Conservation (phyloP, 164 flowering plant genomes). For the Sextonia rubra region DNA sequence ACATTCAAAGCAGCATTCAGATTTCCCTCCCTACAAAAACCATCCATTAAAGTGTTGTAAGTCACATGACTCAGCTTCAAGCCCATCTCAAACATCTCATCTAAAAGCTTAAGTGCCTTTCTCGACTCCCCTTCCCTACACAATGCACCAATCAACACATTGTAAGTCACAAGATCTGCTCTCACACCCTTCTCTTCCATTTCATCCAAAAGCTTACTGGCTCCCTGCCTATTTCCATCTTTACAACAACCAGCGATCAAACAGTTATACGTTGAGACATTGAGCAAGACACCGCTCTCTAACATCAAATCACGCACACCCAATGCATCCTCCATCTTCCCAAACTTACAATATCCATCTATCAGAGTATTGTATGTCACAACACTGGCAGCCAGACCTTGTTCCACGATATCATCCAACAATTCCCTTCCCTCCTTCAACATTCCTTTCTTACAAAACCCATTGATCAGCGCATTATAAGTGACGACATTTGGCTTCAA, state of each 20-base stretch:
- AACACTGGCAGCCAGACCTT: slow-evolving; percentile 14
- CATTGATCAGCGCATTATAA: slow-evolving; percentile 24
- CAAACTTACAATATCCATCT: slow-evolving; percentile 26
- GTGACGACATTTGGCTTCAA: slow-evolving; percentile 25
- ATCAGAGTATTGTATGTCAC: slow-evolving; percentile 26
- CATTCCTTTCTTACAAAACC: slow-evolving; percentile 26
- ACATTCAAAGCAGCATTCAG: slow-evolving; percentile 21
- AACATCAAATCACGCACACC: slow-evolving; percentile 18
- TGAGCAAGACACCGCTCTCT: slow-evolving; percentile 8
- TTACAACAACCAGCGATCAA: slow-evolving; percentile 25
- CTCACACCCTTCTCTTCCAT: slow-evolving; percentile 25
- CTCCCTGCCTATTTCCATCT: slow-evolving; percentile 17
- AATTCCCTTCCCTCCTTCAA: slow-evolving; percentile 20
- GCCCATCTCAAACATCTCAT: slow-evolving; percentile 25
- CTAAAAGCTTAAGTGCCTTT: slow-evolving; percentile 24
- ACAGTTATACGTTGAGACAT: slow-evolving; percentile 27
- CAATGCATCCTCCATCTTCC: slow-evolving; percentile 21
- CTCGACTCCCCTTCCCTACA: slow-evolving; percentile 21
- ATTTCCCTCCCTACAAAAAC: slow-evolving; percentile 26
- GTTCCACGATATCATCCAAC: slow-evolving; percentile 14
- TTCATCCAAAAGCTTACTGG: slow-evolving; percentile 27
- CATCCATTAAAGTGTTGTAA: slow-evolving; percentile 31
- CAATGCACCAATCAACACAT: slow-evolving; percentile 26
- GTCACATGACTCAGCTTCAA: slow-evolving; percentile 26
- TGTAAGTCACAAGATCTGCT: slow-evolving; percentile 27